Evolutionary conservation across 2,329 filamentous ascomycete species (phyloP).

Genomic region (Xylariomycetidae sp.): DNA sequence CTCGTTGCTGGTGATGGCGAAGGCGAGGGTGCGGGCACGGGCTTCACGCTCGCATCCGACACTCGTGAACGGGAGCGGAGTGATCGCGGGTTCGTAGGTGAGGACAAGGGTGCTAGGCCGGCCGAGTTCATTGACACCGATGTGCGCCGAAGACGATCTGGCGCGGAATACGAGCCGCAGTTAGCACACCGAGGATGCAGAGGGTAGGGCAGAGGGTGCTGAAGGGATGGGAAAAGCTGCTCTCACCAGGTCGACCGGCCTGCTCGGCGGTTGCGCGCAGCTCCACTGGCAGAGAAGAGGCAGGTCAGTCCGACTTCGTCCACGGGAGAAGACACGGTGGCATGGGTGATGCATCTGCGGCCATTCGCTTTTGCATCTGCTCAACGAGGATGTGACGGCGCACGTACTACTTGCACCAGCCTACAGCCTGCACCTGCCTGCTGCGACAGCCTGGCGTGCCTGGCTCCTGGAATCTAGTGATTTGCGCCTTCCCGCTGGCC

Average conservation of each 20-base stretch:
- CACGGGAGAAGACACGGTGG: constrained; percentile 19
- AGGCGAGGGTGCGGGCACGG: constrained; percentile 4
- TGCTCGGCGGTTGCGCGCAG: background rate
- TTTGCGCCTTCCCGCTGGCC: too few relatives aligned
- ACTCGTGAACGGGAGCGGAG: constrained; percentile 3
- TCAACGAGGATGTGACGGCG: too few relatives aligned
- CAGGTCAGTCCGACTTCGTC: constrained; percentile 4
- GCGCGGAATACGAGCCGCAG: constrained; percentile 12
- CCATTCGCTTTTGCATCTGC: too few relatives aligned
- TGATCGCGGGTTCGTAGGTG: constrained; percentile 3
- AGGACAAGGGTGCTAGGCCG: background rate
- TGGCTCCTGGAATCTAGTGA: too few relatives aligned
- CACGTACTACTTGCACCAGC: too few relatives aligned
- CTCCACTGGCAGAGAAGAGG: background rate
- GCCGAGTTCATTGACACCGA: constrained; percentile 20
- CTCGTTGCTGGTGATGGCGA: constrained; percentile 1
- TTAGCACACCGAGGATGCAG: too few relatives aligned
- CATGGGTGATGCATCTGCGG: constrained; percentile 11
- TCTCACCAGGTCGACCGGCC: background rate
- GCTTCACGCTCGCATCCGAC: too few relatives aligned
- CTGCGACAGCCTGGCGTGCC: too few relatives aligned
- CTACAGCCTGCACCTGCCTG: too few relatives aligned
- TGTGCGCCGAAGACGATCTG: constrained; percentile 14
- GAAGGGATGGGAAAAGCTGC: background rate
- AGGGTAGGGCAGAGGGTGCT: constrained; percentile 17